These are phyloP conservation scores for Pneumocystis canis DNA, from an alignment of 1,139 yeast species.

Conservation along the genomic window DNA sequence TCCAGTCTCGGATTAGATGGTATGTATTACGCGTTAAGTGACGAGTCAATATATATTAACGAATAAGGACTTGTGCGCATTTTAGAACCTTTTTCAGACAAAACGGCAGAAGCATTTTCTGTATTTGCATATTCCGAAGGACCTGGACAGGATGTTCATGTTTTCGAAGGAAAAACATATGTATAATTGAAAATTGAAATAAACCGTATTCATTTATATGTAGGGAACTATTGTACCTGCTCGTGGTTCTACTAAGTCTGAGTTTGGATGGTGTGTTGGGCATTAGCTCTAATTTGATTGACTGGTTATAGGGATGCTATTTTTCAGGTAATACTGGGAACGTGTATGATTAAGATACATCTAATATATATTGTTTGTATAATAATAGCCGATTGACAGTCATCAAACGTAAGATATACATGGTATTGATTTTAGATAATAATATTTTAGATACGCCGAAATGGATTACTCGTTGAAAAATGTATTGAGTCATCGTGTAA, in stretches of 20 bases:
- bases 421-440: background rate
- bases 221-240: constrained; percentile 59
- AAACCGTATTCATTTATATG: background rate
- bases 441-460: constrained; percentile 49
- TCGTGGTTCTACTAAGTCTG: constrained; percentile 62
- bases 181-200: background rate
- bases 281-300: background rate
- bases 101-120: constrained; percentile 75
- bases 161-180: constrained; percentile 63
- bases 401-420: background rate
- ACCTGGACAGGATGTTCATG: constrained; percentile 51
- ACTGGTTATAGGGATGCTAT: constrained; percentile 8
- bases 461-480: constrained; percentile 67
- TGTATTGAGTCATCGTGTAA: constrained; percentile 69
- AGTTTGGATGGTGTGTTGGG: constrained; percentile 59
- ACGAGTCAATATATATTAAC: background rate
- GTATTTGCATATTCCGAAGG: constrained; percentile 86
- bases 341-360: background rate
- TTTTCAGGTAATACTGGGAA: constrained; percentile 2
- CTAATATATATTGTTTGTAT: constrained; percentile 4
- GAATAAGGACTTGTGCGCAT: constrained; percentile 40
- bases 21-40: background rate
- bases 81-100: constrained; percentile 68
- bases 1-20: constrained; percentile 57
- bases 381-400: background rate